These are phyloP conservation scores for Plenodomus lindquistii DNA, from an alignment of 2,329 filamentous ascomycete genomes.

Conservation along the genomic window DNA sequence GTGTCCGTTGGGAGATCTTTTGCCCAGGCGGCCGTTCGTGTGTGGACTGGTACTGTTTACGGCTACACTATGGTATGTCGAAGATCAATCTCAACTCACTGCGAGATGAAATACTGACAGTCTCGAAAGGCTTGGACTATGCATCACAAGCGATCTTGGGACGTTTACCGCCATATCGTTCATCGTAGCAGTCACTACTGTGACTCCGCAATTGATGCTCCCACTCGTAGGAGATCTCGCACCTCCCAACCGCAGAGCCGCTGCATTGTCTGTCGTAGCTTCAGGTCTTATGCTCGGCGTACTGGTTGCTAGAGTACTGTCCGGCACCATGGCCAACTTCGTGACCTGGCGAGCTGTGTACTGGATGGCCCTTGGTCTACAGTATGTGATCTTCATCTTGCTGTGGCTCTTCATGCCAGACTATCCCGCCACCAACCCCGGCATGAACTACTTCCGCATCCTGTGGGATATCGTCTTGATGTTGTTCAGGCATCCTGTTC, in stretches of 20 bases:
- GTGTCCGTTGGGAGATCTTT: conserved; percentile 72
- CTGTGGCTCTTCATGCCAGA: conserved; percentile 79
- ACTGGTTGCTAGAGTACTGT: conserved; percentile 73
- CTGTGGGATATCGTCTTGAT: conserved; percentile 68
- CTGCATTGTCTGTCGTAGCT: conserved; percentile 72
- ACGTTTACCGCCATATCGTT: conserved; percentile 73
- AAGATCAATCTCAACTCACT: not conserved
- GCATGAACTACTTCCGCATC: conserved; percentile 67
- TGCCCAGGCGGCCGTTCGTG: conserved; percentile 71
- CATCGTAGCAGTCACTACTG: conserved; percentile 74
- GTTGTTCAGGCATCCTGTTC: conserved; percentile 65
- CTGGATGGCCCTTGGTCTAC: conserved; percentile 74
- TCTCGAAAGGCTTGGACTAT: conserved; percentile 61
- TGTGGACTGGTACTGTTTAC: conserved; percentile 69
- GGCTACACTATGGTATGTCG: conserved; percentile 64
- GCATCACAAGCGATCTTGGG: conserved; percentile 66
- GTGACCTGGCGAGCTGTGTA: conserved; percentile 77
- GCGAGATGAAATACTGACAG: not conserved
- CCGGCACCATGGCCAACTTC: conserved; percentile 74
- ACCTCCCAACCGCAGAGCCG: conserved; percentile 67
- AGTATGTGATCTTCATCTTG: conserved; percentile 66
- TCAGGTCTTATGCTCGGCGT: conserved; percentile 77
- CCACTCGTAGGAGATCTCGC: conserved; percentile 80
- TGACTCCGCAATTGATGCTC: conserved; percentile 76
- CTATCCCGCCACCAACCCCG: conserved; percentile 75